Conservation (phyloP, 768 basidiomycete species). For the Mycena epipterygia region DNA sequence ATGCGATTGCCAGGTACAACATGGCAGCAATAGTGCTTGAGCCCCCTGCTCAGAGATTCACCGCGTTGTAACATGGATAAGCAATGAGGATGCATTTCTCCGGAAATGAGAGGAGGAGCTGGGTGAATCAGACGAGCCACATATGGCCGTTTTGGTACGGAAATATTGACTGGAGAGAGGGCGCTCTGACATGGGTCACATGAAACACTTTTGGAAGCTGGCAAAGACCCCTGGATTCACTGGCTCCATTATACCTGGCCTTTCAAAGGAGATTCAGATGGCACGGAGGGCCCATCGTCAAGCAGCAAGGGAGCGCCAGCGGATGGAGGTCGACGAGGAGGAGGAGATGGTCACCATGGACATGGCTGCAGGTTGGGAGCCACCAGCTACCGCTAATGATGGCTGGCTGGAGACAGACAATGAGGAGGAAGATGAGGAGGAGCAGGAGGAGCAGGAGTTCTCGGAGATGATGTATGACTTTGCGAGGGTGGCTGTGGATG, state of each 20-base stretch:
- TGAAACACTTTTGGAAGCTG: neutral
- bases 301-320: neutral
- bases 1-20: conserved; percentile 34
- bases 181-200: neutral
- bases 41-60: conserved; percentile 38
- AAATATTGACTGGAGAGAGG: neutral
- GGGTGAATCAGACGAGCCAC: neutral
- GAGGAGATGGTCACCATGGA: neutral
- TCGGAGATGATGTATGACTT: neutral
- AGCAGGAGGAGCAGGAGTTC: neutral
- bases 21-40: conserved; percentile 10
- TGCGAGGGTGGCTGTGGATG: neutral
- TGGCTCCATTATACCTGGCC: neutral
- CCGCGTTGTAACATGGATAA: conserved; percentile 32
- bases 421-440: neutral
- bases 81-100: conserved; percentile 28
- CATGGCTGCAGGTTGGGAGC: neutral
- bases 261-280: neutral
- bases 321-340: neutral
- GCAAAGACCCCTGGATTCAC: conserved; percentile 12
- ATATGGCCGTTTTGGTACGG: neutral
- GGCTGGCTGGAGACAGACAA: neutral
- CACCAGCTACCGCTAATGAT: neutral
- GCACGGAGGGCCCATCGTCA: neutral
- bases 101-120: neutral